Evolutionary conservation across 495 filamentous ascomycete species (phyloP).

Genomic region (Aspergillus hancockii): DNA sequence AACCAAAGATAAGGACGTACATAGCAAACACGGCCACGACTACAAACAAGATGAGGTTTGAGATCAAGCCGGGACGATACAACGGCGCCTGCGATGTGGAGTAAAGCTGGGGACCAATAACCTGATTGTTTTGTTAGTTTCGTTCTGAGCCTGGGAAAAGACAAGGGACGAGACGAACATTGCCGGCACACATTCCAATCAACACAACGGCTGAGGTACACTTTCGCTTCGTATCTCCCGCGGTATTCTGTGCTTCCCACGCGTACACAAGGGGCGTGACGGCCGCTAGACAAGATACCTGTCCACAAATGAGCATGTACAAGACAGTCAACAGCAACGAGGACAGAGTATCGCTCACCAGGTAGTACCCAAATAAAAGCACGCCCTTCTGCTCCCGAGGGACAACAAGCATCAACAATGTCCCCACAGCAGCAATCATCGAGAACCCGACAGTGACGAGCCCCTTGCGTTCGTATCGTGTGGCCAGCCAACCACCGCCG

Average conservation of each 20-base stretch:
- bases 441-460: conserved; percentile 21
- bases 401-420: conserved; percentile 25
- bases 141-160: neutral
- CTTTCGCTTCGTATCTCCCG: conserved; percentile 31
- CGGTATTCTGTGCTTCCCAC: conserved; percentile 33
- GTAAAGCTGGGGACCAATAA: conserved; percentile 29
- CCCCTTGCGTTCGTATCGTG: conserved; percentile 21
- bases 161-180: conserved; percentile 8
- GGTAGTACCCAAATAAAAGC: conserved; percentile 28
- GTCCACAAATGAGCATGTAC: neutral
- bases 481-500: conserved; percentile 48
- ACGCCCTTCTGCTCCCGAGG: conserved; percentile 28
- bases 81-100: conserved; percentile 24
- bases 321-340: neutral
- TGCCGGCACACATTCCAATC: conserved; percentile 28
- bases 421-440: conserved; percentile 20
- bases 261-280: conserved; percentile 31
- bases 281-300: conserved; percentile 28
- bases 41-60: conserved; percentile 29
- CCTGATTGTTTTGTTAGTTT: conserved; percentile 4
- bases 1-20: conserved; percentile 13
- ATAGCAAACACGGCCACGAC: conserved; percentile 21
- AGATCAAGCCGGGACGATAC: conserved; percentile 29
- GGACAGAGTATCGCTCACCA: conserved; percentile 13
- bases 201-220: conserved; percentile 27